Conservation (phyloP, 306 rosid genomes). For the Ceratonia siliqua region DNA sequence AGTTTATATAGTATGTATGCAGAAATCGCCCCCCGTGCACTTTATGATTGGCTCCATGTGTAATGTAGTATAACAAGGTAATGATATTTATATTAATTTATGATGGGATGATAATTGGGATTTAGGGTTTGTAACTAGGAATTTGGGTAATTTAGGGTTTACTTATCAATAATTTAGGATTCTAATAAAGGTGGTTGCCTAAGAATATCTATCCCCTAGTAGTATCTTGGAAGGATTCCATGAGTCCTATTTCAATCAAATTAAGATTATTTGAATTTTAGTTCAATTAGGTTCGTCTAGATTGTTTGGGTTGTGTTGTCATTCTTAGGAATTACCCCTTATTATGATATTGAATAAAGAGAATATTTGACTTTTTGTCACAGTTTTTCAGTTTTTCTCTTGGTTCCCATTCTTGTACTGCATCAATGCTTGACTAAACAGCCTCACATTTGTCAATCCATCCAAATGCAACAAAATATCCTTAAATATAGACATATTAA, state of each 20-base stretch:
- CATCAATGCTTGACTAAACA: not conserved
- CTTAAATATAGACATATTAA: not conserved
- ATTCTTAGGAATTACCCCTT: not conserved
- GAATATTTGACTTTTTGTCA: not conserved
- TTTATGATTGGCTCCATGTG: not conserved
- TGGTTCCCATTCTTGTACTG: not conserved
- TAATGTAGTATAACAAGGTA: not conserved
- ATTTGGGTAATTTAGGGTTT: no score
- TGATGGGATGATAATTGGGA: no score
- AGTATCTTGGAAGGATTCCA: no score
- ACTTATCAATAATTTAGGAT: no score
- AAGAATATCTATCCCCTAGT: no score
- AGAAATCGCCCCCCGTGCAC: not conserved
- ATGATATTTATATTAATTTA: no score
- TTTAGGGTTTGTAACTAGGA: not conserved
- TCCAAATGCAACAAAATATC: not conserved
- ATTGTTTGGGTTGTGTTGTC: not conserved
- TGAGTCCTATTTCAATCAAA: no score
- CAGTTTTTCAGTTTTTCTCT: no score
- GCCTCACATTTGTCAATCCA: not conserved
- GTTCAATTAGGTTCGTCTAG: not conserved
- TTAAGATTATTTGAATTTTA: not conserved
- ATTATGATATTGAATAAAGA: not conserved
- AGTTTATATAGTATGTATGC: conserved; percentile 2
- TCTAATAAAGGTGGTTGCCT: no score